These are phyloP conservation scores for Tetrahymena elliotti DNA, from an alignment of 73 alveolate genomes.

Conservation along the genomic window DNA sequence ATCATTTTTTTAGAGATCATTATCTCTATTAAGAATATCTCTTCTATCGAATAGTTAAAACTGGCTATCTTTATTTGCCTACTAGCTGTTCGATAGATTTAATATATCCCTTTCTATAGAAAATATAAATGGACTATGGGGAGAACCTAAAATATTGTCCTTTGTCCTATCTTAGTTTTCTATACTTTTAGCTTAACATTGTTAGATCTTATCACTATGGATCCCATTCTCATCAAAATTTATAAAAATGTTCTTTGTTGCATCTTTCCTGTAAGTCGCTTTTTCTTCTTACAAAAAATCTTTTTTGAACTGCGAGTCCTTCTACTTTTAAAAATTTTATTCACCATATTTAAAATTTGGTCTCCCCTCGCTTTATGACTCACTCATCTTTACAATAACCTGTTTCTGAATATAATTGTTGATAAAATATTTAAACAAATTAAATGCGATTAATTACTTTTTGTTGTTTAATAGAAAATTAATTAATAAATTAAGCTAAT, in stretches of 20 bases:
- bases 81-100: background rate
- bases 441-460: no score
- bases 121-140: background rate
- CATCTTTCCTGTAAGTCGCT: background rate
- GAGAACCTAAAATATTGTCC: background rate
- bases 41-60: background rate
- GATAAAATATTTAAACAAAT: no score
- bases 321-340: no score
- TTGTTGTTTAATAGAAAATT: no score
- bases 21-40: background rate
- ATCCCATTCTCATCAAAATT: background rate
- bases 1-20: background rate
- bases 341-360: background rate
- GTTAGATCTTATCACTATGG: no score
- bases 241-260: background rate
- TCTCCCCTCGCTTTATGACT: background rate
- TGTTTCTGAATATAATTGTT: no score
- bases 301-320: background rate
- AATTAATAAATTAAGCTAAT: no score
- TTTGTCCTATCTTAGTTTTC: background rate
- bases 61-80: background rate
- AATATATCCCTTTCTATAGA: background rate
- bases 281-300: background rate
- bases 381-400: background rate
- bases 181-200: background rate